Conservation (phyloP, 2,329 filamentous ascomycete genomes). For the Scedosporium aurantiacum region DNA sequence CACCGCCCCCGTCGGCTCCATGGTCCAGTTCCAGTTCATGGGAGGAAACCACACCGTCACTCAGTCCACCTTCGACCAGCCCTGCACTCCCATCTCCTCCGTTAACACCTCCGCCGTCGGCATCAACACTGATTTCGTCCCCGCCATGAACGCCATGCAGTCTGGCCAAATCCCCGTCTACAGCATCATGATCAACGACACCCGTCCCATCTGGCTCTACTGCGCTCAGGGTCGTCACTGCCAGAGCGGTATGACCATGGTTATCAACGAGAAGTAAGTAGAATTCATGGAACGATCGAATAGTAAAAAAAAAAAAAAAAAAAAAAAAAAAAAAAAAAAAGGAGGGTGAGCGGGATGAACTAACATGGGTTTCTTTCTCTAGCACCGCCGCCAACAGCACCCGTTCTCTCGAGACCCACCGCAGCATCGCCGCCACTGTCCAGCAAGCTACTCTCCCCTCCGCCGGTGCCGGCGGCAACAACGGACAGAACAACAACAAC, state of each 20-base stretch:
- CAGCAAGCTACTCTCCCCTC: slow-evolving; percentile 15
- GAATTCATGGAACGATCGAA: neutral
- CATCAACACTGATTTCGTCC: slow-evolving; percentile 59
- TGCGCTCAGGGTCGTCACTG: slow-evolving; percentile 68
- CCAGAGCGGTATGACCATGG: slow-evolving; percentile 63
- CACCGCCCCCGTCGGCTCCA: slow-evolving; percentile 52
- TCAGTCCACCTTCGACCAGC: slow-evolving; percentile 60
- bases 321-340: slow-evolving; percentile 9
- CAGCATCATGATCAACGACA: slow-evolving; percentile 58
- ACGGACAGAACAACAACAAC: neutral
- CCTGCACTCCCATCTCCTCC: slow-evolving; percentile 43
- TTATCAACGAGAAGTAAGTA: slow-evolving; percentile 62
- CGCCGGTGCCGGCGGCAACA: slow-evolving; percentile 5
- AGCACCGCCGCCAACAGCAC: slow-evolving; percentile 39
- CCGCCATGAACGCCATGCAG: slow-evolving; percentile 40
- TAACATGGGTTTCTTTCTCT: neutral
- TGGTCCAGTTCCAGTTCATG: slow-evolving; percentile 58
- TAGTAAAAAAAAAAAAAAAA: neutral
- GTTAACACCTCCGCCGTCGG: slow-evolving; percentile 41
- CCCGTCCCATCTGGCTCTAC: slow-evolving; percentile 67
- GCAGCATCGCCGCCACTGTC: slow-evolving; percentile 25
- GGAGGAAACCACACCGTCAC: slow-evolving; percentile 67
- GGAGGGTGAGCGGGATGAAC: neutral
- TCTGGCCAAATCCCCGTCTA: slow-evolving; percentile 52
- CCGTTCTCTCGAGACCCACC: slow-evolving; percentile 40